Conservation (phyloP, 768 basidiomycete species). For the Psilocybe cubensis region DNA sequence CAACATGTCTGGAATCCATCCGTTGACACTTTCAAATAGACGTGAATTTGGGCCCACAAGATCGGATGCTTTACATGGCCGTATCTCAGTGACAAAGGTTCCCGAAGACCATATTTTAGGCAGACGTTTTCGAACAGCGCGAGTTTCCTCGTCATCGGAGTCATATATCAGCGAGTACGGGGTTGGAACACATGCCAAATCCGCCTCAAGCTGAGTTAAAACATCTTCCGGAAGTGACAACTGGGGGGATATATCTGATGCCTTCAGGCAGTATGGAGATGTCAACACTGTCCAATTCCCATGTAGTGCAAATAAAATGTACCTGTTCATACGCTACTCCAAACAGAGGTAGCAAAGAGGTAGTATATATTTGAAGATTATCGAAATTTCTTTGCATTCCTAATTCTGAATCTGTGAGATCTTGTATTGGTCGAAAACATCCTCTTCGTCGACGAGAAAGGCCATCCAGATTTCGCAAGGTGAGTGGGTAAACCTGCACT, state of each 20-base stretch:
- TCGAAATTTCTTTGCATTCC: neutral
- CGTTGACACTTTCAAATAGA: neutral
- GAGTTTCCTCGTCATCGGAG: slow-evolving; percentile 4
- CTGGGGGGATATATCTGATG: neutral
- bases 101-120: neutral
- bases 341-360: neutral
- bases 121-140: slow-evolving; percentile 1
- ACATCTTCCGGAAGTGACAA: neutral
- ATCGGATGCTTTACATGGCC: neutral
- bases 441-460: neutral
- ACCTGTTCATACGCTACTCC: slow-evolving; percentile 1
- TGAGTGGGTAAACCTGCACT: slow-evolving; percentile 1
- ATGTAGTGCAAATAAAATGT: neutral
- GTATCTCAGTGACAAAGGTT: slow-evolving; percentile 1
- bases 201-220: neutral
- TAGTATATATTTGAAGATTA: neutral
- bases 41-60: neutral
- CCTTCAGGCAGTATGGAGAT: neutral
- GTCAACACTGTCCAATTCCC: neutral
- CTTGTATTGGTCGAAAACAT: neutral
- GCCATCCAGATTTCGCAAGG: neutral
- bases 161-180: slow-evolving; percentile 9
- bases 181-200: neutral
- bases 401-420: neutral
- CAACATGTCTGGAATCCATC: slow-evolving; percentile 6